Evolutionary conservation across 768 basidiomycete genomes (phyloP), one percentile per base, ranked within the genome.

Genomic region (Pholiota microspora): DNA sequence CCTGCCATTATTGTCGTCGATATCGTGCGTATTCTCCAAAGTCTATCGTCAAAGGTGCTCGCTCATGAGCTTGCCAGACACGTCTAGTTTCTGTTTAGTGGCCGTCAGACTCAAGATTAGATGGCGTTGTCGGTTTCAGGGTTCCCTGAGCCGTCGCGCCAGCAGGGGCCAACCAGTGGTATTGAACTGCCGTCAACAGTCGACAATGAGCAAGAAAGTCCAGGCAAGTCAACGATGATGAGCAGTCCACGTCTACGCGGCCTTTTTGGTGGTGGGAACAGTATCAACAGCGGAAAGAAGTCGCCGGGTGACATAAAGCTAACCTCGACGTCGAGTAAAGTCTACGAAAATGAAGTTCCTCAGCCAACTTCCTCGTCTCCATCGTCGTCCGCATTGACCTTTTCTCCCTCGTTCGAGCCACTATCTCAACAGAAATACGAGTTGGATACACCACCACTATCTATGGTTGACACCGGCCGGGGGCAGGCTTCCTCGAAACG

Each of bases 41-140:
- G 16, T 12, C 24, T 36, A 15, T 32, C 8, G 23, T 25, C 25
- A 23, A 16, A 21, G 46, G 15, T 29, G 7, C 18, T 28, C 28
- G 25, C 28, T 34, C 44, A 38, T 31, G 32, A 27, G 16, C 16
- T 40, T 18, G 45, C 34, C 23, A 32, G 29, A 23, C 13, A 28
- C 35, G 53, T 35, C 21, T 34, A 49, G 48, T 24, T 21, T 42
- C 24, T 28, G 18, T 10, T 7, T 38, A 23, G 38, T 21, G 13
- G 28, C n/a, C 49, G 2, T 16, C 10, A 36, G 16, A 12, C n/a
- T 18, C 27, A 29, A 29, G 46, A 55, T 50, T 51, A 54, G 49
- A 72, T 72, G 70, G 68, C 67, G 18, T 56, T 73, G 50, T 71
- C 71, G 4, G 71, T 73, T 27, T 73, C 71, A 29, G 69, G 66